These are phyloP conservation scores for Cladosporium sp. DNA, from an alignment of 2,329 filamentous ascomycete genomes.

Conservation along the genomic window DNA sequence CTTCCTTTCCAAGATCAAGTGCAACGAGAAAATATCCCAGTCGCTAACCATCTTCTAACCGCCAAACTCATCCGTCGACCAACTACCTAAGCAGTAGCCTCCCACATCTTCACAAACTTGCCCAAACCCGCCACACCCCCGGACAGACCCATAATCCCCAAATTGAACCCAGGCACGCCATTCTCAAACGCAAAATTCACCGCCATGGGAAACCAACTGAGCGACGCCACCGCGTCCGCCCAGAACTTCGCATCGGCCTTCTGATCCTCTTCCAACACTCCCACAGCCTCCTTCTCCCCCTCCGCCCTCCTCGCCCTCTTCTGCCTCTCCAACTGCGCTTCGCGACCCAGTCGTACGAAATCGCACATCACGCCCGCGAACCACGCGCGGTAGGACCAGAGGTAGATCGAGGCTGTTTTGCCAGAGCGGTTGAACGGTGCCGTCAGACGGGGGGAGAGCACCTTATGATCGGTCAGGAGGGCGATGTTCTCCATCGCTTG, in stretches of 20 bases:
- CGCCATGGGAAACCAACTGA: constrained; percentile 43
- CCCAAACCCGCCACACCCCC: constrained; percentile 38
- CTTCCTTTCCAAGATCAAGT: too few species aligned
- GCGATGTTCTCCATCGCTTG: constrained; percentile 43
- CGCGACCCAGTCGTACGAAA: constrained; percentile 38
- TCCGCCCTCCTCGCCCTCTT: constrained; percentile 28
- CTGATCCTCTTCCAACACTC: constrained; percentile 32
- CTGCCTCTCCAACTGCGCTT: constrained; percentile 38
- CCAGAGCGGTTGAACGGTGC: constrained; percentile 29
- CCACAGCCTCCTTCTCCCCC: constrained; percentile 20
- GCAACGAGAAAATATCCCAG: too few species aligned
- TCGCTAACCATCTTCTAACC: not conserved
- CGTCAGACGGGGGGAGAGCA: constrained; percentile 34
- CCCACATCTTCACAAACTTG: constrained; percentile 32
- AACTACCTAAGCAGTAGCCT: constrained; percentile 22
- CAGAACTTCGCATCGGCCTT: constrained; percentile 41
- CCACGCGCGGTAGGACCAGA: constrained; percentile 41
- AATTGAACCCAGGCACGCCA: constrained; percentile 41
- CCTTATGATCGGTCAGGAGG: constrained; percentile 39
- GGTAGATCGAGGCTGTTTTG: constrained; percentile 36
- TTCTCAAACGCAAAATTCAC: constrained; percentile 37
- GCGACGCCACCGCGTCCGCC: constrained; percentile 39
- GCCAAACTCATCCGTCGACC: not conserved
- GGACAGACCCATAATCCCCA: constrained; percentile 41
- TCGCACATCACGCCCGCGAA: constrained; percentile 41